Evolutionary conservation across 2,329 filamentous ascomycete genomes (phyloP).

Genomic region (Aspergillus flavus): DNA sequence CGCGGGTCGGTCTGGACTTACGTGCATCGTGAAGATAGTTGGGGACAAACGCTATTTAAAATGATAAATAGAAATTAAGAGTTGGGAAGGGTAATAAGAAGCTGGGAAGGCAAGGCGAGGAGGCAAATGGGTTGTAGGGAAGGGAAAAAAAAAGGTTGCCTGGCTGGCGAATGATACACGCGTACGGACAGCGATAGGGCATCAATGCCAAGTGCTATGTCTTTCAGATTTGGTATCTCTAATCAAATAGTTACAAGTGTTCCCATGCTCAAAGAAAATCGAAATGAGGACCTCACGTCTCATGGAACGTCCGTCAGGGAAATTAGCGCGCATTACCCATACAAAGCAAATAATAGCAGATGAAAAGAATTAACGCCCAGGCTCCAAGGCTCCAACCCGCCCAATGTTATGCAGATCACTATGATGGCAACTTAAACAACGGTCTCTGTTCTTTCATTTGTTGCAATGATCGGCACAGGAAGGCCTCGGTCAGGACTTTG

Average conservation of each 20-base stretch:
- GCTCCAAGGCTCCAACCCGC: slow-evolving; percentile 19
- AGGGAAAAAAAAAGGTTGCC: slow-evolving; percentile 19
- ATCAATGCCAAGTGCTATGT: slow-evolving; percentile 9
- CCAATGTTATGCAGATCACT: slow-evolving; percentile 13
- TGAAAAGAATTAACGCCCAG: slow-evolving; percentile 11
- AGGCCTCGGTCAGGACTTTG: slow-evolving; percentile 90
- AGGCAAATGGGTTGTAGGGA: slow-evolving; percentile 16
- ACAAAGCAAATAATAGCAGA: neutral
- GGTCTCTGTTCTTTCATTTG: slow-evolving; percentile 77
- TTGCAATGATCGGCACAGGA: slow-evolving; percentile 80
- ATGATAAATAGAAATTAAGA: neutral
- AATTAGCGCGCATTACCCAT: slow-evolving; percentile 2
- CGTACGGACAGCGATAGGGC: slow-evolving; percentile 3
- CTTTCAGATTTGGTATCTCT: slow-evolving; percentile 23
- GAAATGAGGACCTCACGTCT: neutral
- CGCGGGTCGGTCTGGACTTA: neutral
- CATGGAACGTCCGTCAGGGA: neutral
- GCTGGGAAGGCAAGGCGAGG: neutral
- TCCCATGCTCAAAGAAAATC: slow-evolving; percentile 6
- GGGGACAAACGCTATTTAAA: neutral
- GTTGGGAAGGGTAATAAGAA: neutral
- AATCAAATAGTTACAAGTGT: slow-evolving; percentile 13
- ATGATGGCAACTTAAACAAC: slow-evolving; percentile 60
- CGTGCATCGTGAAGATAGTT: neutral
- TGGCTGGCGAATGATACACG: slow-evolving; percentile 18